Percentiles rank a stretch among this genome's conserved stretches.
These are phyloP conservation scores for Debaryomyces tyrocola DNA, from an alignment of 805 yeast genomes.

Conservation along the genomic window DNA sequence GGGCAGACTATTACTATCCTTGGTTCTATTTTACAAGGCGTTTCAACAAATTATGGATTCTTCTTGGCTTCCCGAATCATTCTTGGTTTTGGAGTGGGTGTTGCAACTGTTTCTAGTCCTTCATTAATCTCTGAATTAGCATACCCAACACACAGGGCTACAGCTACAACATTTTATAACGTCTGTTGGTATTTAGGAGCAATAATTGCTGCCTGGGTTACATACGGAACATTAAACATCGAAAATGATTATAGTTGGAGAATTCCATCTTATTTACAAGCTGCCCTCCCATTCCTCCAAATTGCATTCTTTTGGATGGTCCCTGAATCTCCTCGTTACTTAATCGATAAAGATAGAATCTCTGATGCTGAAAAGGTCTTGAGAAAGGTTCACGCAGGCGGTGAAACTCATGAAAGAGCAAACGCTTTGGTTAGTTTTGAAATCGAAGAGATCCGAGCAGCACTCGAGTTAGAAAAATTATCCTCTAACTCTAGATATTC, in stretches of 20 bases:
- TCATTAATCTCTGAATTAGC: constrained; percentile 50
- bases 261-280: constrained; percentile 33
- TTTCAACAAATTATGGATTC: constrained; percentile 32
- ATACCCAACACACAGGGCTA: constrained; percentile 44
- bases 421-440: constrained; percentile 37
- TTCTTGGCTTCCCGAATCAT: constrained; percentile 47
- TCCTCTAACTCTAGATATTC: constrained; percentile 38
- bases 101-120: constrained; percentile 47
- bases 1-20: constrained; percentile 27
- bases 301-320: constrained; percentile 38
- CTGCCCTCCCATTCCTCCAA: too few relatives aligned
- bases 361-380: constrained; percentile 46
- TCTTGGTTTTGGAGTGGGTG: constrained; percentile 46
- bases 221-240: constrained; percentile 43
- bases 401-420: constrained; percentile 32
- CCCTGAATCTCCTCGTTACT: constrained; percentile 53
- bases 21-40: constrained; percentile 40
- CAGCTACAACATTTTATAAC: constrained; percentile 46
- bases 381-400: constrained; percentile 30
- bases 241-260: constrained; percentile 46
- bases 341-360: constrained; percentile 37
- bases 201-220: constrained; percentile 51
- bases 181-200: constrained; percentile 56
- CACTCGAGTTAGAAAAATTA: constrained; percentile 40
- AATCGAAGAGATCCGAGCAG: constrained; percentile 37